These are phyloP conservation scores for Globisporangium apiculatum DNA, from an alignment of 352 stramenopile species.

Conservation along the genomic window DNA sequence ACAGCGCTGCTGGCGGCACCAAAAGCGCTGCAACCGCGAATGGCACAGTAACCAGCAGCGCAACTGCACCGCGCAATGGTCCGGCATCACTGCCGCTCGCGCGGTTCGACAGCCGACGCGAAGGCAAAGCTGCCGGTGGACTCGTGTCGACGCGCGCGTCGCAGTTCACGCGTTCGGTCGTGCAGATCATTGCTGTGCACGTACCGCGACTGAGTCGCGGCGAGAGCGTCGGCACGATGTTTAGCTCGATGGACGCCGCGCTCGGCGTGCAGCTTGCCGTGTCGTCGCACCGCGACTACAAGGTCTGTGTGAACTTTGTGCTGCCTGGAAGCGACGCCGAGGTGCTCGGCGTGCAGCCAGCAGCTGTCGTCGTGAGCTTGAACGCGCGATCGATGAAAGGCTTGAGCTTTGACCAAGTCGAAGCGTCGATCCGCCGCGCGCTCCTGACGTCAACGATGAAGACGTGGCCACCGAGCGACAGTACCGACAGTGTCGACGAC, in stretches of 20 bases:
- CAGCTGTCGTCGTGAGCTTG: conserved; percentile 49
- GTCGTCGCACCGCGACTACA: conserved; percentile 53
- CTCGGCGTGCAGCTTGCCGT: conserved; percentile 53
- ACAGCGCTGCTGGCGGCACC: background rate
- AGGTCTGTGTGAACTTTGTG: conserved; percentile 63
- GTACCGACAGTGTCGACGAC: background rate
- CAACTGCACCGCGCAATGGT: background rate
- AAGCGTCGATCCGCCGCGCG: conserved; percentile 28
- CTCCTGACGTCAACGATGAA: conserved; percentile 17
- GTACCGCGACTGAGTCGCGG: conserved; percentile 20
- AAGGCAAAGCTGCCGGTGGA: conserved; percentile 8
- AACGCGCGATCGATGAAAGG: conserved; percentile 47
- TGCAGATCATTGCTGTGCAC: conserved; percentile 38
- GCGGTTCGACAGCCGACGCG: conserved; percentile 12
- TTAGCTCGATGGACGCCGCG: conserved; percentile 37
- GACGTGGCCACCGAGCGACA: background rate
- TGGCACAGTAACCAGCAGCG: background rate
- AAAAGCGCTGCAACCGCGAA: background rate
- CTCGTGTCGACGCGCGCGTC: conserved; percentile 11
- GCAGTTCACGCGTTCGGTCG: conserved; percentile 42
- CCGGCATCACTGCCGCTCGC: background rate
- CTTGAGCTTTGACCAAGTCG: conserved; percentile 42
- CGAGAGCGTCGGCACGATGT: conserved; percentile 30
- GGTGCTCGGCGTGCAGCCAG: conserved; percentile 35
- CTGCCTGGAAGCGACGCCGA: conserved; percentile 41